phyloP scores from a whole-genome alignment of 2,329 filamentous ascomycete genomes.

The Cladophialophora psammophila region DNA sequence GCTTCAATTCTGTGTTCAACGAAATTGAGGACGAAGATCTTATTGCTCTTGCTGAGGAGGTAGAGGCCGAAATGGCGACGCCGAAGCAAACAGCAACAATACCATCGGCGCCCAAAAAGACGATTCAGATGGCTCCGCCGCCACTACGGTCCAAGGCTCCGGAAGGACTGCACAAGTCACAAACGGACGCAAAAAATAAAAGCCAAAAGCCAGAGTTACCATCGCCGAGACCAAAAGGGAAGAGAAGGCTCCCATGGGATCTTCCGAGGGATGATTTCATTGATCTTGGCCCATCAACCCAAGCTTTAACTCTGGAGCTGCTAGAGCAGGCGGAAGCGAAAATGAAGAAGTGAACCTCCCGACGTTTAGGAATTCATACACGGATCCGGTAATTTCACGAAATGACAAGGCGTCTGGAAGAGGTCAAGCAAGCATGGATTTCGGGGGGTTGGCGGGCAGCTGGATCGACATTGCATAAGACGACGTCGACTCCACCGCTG shows the following conservation, averaged over 20 bases:
- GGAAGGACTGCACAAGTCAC: background rate
- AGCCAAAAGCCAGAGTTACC: background rate
- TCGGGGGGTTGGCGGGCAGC: background rate
- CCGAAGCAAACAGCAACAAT: background rate
- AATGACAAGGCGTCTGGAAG: background rate
- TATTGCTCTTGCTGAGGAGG: conserved; percentile 27
- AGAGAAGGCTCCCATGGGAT: conserved; percentile 22
- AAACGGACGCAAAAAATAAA: background rate
- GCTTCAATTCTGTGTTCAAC: conserved; percentile 34
- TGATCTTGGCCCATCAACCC: conserved; percentile 32
- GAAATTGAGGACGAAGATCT: conserved; percentile 34
- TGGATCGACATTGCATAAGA: background rate
- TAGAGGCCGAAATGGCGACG: conserved; percentile 22
- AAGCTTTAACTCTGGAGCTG: conserved; percentile 32
- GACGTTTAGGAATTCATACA: background rate
- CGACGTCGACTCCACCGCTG: background rate
- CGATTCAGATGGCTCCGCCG: background rate
- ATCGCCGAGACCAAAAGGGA: background rate
- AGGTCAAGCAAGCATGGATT: background rate
- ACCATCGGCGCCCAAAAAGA: background rate
- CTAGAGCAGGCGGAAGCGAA: conserved; percentile 30
- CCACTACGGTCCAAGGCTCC: background rate
- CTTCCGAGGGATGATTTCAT: conserved; percentile 27
- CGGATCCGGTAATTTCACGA: background rate
- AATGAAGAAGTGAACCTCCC: background rate